These are phyloP conservation scores for Candida golubevii DNA, from an alignment of 805 yeast genomes.

Conservation along the genomic window DNA sequence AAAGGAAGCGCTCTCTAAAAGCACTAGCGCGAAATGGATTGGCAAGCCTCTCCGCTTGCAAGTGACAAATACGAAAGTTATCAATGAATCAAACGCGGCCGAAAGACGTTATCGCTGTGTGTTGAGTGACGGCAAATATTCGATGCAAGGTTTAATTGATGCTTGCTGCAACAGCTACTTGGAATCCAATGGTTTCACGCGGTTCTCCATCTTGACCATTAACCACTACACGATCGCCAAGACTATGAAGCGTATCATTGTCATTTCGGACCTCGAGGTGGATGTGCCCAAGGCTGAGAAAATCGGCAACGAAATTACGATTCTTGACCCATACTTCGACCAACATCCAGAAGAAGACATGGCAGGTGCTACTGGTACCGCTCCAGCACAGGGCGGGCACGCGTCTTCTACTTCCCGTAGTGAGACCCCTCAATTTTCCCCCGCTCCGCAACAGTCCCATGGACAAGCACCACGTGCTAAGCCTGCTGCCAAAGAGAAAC, in stretches of 20 bases:
- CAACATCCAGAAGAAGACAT: constrained; percentile 55
- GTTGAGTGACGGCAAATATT: constrained; percentile 36
- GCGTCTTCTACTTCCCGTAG: not conserved
- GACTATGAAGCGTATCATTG: constrained; percentile 45
- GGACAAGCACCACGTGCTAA: constrained; percentile 3
- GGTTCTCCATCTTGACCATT: constrained; percentile 39
- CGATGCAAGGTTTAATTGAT: constrained; percentile 36
- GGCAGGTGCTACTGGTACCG: constrained; percentile 17
- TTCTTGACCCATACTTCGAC: constrained; percentile 54
- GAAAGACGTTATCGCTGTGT: constrained; percentile 32
- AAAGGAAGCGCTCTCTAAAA: constrained; percentile 21
- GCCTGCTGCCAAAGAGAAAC: constrained; percentile 5
- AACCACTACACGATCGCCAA: constrained; percentile 43
- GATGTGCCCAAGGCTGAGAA: constrained; percentile 34
- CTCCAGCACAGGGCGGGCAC: not conserved
- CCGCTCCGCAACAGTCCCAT: constrained; percentile 6
- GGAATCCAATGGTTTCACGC: constrained; percentile 41
- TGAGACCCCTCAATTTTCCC: constrained; percentile 4
- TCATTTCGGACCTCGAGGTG: constrained; percentile 45
- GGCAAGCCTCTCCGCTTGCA: constrained; percentile 32
- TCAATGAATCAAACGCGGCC: constrained; percentile 20
- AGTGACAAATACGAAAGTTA: constrained; percentile 31
- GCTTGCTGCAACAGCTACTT: constrained; percentile 41
- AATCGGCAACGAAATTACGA: constrained; percentile 31
- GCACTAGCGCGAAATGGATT: constrained; percentile 19